Evolutionary conservation across 352 stramenopile species (phyloP), one percentile per base, ranked within the genome.

Genomic region (Phytophthora parvispora): DNA sequence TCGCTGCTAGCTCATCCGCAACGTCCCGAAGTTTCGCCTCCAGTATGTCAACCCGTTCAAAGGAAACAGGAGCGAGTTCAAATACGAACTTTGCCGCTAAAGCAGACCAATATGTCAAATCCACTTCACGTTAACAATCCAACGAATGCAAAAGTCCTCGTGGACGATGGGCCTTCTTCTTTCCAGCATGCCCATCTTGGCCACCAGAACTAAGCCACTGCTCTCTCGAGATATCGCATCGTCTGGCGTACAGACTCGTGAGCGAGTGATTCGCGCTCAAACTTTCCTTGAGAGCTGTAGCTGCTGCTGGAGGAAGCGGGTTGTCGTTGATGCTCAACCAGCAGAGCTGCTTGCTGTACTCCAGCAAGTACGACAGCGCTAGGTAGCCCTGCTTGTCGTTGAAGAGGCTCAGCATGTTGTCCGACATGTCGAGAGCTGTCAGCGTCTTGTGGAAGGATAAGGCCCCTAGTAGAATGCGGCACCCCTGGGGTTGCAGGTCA

Each of bases 361-460:
- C 71, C 47, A 92, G 34, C 28, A 87, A 43, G 62, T 89, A 87
- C 15, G 75, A 72, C n/a, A 93, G 62, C 0, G 81, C 75, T 8
- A 92, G 32, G 36, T 81, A 84, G 13, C 81, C 85, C 32, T 82
- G 63, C 43, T 83, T 80, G 25, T 90, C 74, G 32, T 86, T 79
- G 54, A 92, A 91, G 27, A 88, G 34, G 18, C 61, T 74, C 36
- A 91, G 55, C 64, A 84, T 60, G 29, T 90, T 92, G 74, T 69
- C 69, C 1, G 85, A 91, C 1, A 91, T 60, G 56, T 93, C 77
- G 24, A 91, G 76, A 5, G 80, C 69, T 0, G 81, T 89, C 24
- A 93, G 64, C 24, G 72, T 83, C 5, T 67, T 77, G 34, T 93
- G 83, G 60, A 92, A 84, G 2, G 80, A 68, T 24, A 90, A 54